Evolutionary conservation across 2,329 filamentous ascomycete genomes (phyloP), one percentile per base, ranked within the genome.

Genomic region (Calonectria multiphialidica): DNA sequence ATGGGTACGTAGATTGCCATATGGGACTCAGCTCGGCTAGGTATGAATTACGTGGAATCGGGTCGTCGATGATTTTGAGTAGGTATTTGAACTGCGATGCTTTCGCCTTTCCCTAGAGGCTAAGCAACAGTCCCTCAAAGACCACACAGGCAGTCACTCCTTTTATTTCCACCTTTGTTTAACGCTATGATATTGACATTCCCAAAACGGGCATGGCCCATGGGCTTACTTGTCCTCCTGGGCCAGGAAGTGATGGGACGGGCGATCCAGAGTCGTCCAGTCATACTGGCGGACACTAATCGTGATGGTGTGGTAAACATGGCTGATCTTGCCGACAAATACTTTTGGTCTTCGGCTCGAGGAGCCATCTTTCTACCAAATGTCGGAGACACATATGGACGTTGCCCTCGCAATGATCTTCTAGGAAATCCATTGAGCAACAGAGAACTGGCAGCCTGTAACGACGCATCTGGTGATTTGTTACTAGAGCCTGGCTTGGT

Each of bases 381-480:
- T 30, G 49, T 75, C n/a, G 74, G 74, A 16, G 74, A 75, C 40
- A 37, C 57, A 25, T 23, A 66, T 23, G 59, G 30, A 10, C 72
- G 74, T 1, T 75, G 74, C 33, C 16, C 47, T 5, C 55, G 15
- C 5, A 47, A 35, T 3, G 69, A 71, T 16, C 44, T 71, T 55
- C 10, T 64, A n/a, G 13, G 66, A 40, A 28, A 33, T 33, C 23
- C 50, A 42, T 18, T 74, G 18, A 30, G 75, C 57, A 45, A 59
- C 57, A 18, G 78, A 7, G 79, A 81, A 23, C 74, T 84, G 1
- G 80, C 74, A 1, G 65, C 70, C 5, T 85, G 83, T 63, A 76
- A 84, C 71, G 84, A 86, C 49, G 83, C 83, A 3, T 82, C 80
- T 0, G 83, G 81, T 37, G 72, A 86, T 40, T 37, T 78, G 0